phyloP scores from a whole-genome alignment of 108 stramenopile genomes.

The Nitzschia sp. region DNA sequence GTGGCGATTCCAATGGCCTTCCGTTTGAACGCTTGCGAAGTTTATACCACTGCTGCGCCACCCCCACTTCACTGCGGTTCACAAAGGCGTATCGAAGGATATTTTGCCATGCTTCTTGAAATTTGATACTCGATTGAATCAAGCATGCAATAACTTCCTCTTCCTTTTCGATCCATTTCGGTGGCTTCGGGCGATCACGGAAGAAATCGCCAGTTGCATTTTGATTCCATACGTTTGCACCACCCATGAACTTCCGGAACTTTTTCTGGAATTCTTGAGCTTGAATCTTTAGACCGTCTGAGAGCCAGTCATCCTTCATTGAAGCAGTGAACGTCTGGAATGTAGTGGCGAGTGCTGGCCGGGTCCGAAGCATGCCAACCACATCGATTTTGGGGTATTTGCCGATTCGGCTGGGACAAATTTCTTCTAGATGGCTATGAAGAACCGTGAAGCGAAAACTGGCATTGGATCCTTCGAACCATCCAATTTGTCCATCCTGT shows the following conservation, averaged over 20 bases:
- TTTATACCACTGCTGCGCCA: conserved; percentile 10
- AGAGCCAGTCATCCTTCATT: conserved; percentile 8
- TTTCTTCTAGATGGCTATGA: neutral
- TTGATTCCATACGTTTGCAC: conserved; percentile 7
- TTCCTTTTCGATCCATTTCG: conserved; percentile 8
- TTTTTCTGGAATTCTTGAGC: neutral
- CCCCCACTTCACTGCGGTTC: conserved; percentile 4
- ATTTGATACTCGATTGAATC: conserved; percentile 9
- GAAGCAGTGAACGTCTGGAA: neutral
- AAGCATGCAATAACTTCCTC: neutral
- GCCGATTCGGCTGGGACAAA: neutral
- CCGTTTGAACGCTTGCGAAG: neutral
- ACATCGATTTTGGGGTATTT: conserved; percentile 5
- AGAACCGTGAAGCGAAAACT: conserved; percentile 3
- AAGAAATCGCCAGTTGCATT: conserved; percentile 2
- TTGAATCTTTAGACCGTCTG: neutral
- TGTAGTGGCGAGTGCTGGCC: neutral
- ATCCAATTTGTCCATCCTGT: neutral
- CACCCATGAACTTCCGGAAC: conserved; percentile 7
- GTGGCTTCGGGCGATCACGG: conserved; percentile 9
- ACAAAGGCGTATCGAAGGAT: conserved; percentile 4
- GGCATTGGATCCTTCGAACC: conserved; percentile 14
- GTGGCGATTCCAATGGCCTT: neutral
- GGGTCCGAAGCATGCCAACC: neutral
- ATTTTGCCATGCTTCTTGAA: conserved; percentile 3